Base-by-base conservation (phyloP, 805 yeast genomes). In the Candida germanica region DNA sequence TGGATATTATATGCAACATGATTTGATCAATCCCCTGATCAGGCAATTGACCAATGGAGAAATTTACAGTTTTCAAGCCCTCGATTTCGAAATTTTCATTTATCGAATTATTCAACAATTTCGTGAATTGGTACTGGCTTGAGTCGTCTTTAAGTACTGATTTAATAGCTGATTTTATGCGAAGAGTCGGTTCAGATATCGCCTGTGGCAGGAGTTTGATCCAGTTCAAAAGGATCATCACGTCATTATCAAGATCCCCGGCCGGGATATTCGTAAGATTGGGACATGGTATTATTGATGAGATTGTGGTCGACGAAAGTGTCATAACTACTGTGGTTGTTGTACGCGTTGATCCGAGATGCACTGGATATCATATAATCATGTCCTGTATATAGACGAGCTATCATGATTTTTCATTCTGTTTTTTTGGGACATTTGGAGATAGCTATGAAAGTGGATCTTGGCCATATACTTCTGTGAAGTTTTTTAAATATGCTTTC, bases 81-180 rank as follows among this genome's bases (percentile, higher is more conserved):
- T 25, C 31, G n/a, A 25, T 15, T 9, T 23, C 10, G 20, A 42
- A 38, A 13, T 24, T 17, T n/a, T 36, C 29, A 20, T 49, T 49
- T 9, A 67, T 53, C 2, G 70, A 57, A 43, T 61, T 63, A 24
- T 54, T 43, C 31, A 60, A 59, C 12, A 67, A 48, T 17, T 48
- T 51, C 11, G 60, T 53, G 33, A 67, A 66, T 11, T 61, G 60
- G 8, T 48, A 42, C 39, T 64, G 71, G 26, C 50, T 52, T 4
- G 26, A 8, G 3, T 57, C 61, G 36, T 61, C 64, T 33, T 62
- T 61, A 15, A 66, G 48, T 33, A 70, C 63, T 11, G 61, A 50
- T 30, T 60, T 46, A 9, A 66, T 61, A 3, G 71, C 71, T 1
- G 64, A 49, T 26, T 53, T 58, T 6, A 63, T 51, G 18, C 73